These are phyloP conservation scores for Arctium minus DNA, from an alignment of 129 eudicot species.

Conservation along the genomic window DNA sequence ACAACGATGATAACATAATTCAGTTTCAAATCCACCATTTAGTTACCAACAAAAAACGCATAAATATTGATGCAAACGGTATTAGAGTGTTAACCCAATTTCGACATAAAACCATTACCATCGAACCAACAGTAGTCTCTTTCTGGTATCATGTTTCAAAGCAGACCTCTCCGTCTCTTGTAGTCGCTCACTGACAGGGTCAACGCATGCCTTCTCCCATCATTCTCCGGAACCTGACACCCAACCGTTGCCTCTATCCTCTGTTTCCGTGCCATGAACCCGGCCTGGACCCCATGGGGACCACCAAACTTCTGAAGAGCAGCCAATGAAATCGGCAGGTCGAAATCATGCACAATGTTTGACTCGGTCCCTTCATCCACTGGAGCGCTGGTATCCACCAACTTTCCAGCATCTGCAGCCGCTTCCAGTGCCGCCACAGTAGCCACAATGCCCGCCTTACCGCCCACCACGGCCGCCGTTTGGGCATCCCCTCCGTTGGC, in stretches of 20 bases:
- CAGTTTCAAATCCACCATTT: background rate
- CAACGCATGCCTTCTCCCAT: conserved; percentile 82
- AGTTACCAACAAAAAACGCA: conserved; percentile 7
- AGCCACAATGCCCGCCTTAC: conserved; percentile 54
- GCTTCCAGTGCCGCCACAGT: conserved; percentile 88
- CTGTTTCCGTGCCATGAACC: conserved; percentile 91
- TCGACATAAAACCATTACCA: background rate
- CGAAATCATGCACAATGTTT: conserved; percentile 69
- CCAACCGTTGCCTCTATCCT: conserved; percentile 85
- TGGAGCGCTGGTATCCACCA: conserved; percentile 94
- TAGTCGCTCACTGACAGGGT: conserved; percentile 86
- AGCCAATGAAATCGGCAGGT: conserved; percentile 75
- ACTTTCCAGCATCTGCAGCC: conserved; percentile 86
- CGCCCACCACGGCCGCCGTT: conserved; percentile 20
- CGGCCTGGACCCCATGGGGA: conserved; percentile 75
- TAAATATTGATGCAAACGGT: background rate
- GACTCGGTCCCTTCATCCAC: conserved; percentile 87
- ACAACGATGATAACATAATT: background rate
- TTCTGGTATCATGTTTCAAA: conserved; percentile 27
- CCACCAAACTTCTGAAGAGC: conserved; percentile 83
- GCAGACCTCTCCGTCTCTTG: conserved; percentile 89
- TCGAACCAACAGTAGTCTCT: background rate
- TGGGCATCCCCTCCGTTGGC: conserved; percentile 30
- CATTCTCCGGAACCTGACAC: conserved; percentile 75
- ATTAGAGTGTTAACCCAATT: background rate